phyloP scores from a whole-genome alignment of 139 green algal species.

The Chlorella sp. region DNA sequence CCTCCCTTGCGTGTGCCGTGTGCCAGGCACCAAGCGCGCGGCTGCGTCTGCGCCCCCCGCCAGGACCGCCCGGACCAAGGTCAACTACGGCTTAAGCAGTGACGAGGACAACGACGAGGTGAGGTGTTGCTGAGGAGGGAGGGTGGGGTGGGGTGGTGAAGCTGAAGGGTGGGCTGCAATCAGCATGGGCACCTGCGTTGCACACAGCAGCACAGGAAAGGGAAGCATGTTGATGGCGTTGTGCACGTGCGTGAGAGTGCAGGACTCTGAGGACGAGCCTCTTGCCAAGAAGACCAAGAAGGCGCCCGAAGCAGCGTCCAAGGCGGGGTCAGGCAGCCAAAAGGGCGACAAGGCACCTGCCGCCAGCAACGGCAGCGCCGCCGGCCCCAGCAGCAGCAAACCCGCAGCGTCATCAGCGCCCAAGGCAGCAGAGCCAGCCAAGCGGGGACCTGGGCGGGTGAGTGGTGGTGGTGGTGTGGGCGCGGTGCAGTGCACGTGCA shows the following conservation, averaged over 20 bases:
- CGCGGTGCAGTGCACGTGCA: not conserved
- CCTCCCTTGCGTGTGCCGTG: not conserved
- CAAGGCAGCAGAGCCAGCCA: too few relatives aligned
- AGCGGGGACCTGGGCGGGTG: not conserved
- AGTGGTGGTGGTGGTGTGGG: not conserved
- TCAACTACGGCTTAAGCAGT: not conserved
- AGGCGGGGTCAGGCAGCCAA: too few relatives aligned
- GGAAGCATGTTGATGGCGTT: not conserved
- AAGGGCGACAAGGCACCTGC: too few relatives aligned
- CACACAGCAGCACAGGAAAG: not conserved
- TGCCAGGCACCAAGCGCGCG: not conserved
- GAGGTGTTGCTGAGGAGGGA: too few relatives aligned
- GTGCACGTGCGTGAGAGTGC: constrained; percentile 1
- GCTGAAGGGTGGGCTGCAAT: too few relatives aligned
- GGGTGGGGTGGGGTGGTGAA: too few relatives aligned
- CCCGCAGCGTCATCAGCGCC: too few relatives aligned
- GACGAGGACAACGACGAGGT: not conserved
- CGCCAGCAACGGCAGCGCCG: too few relatives aligned
- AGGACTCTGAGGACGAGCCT: constrained; percentile 8
- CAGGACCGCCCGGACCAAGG: not conserved
- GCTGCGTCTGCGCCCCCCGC: not conserved
- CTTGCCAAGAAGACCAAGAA: not conserved
- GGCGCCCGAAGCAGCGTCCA: too few relatives aligned
- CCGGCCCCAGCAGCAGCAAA: too few relatives aligned
- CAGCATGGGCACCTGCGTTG: not conserved